phyloP scores from a whole-genome alignment of 1,284 basidiomycete species.

The Ustilago nuda region DNA sequence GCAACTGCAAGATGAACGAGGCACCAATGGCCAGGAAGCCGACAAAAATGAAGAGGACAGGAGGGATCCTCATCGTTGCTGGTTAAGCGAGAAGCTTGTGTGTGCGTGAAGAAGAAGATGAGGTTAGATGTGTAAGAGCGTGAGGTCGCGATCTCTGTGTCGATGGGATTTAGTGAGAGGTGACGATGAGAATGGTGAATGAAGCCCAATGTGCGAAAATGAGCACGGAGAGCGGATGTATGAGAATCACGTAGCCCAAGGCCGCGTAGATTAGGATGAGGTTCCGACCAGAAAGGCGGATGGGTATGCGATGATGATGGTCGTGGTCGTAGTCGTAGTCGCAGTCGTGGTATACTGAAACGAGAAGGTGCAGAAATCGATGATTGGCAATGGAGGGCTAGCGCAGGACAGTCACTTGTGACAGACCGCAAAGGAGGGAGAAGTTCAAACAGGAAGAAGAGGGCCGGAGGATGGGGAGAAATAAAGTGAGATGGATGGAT shows the following conservation, averaged over 20 bases:
- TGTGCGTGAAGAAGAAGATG: background rate
- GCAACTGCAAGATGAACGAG: conserved; percentile 60
- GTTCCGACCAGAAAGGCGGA: background rate
- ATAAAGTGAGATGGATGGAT: background rate
- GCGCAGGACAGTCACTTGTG: background rate
- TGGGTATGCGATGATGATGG: conserved; percentile 10
- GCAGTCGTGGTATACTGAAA: background rate
- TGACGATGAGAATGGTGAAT: background rate
- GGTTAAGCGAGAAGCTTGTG: background rate
- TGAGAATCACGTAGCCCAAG: conserved; percentile 7
- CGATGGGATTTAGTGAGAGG: background rate
- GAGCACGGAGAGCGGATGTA: conserved; percentile 31
- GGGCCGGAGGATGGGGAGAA: background rate
- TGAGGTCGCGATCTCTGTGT: background rate
- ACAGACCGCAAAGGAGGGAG: conserved; percentile 11
- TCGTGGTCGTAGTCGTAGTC: conserved; percentile 8
- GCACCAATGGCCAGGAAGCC: conserved; percentile 59
- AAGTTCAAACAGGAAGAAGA: conserved; percentile 19
- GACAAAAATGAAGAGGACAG: conserved; percentile 41
- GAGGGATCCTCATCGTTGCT: conserved; percentile 34
- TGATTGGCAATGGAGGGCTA: background rate
- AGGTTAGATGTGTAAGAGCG: background rate
- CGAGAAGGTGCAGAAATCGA: conserved; percentile 6
- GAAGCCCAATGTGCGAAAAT: conserved; percentile 16
- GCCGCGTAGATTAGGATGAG: background rate